Evolutionary conservation across 306 rosid species (phyloP), one percentile per base, ranked within the genome.

Genomic region (Cucumis sativus): DNA sequence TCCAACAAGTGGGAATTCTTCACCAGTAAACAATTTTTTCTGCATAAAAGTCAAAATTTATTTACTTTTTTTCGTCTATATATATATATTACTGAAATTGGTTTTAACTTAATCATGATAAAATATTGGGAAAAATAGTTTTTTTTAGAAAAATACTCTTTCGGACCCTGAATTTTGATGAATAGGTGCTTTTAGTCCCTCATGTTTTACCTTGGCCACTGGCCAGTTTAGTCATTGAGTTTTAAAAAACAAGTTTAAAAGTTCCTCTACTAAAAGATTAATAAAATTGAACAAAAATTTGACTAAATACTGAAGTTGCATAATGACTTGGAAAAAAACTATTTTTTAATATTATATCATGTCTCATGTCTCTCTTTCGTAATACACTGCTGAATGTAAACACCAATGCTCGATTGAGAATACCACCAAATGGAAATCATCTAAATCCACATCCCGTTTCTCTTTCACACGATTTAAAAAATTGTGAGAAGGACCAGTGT

Each of bases 401-500:
- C 87, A 94, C 98, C 98, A 94, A 78, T 94, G 98, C n/a, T 96
- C 98, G 76, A 90, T 74, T 9, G 98, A 94, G 18, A 94, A 54
- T 41, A 90, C 88, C 59, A 94, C 60, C 80, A 79, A 47, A 67
- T 90, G 88, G 35, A 94, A 83, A 10, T 71, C 74, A 40, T 79
- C 88, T 78, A 94, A 52, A 39, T 91, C 97, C 52, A 43, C 47
- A 20, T 81, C 91, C 98, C 98, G 91, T 78, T 61, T 94, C 86
- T 90, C 95, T 77, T 91, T 83, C 6, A 91, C 89, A 17, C 65
- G 86, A 82, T 94, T 90, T 80, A 94, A 82, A 78, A 70, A 88
- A 83, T 92, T 94, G 68, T 85, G 73, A 79, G 85, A 67, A 5
- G 89, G 84, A 54, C 55, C 89, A 15, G 65, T 0, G 16, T 75